Conservation (phyloP, 148 eudicot genomes). For the Rhododendron griersonianum region DNA sequence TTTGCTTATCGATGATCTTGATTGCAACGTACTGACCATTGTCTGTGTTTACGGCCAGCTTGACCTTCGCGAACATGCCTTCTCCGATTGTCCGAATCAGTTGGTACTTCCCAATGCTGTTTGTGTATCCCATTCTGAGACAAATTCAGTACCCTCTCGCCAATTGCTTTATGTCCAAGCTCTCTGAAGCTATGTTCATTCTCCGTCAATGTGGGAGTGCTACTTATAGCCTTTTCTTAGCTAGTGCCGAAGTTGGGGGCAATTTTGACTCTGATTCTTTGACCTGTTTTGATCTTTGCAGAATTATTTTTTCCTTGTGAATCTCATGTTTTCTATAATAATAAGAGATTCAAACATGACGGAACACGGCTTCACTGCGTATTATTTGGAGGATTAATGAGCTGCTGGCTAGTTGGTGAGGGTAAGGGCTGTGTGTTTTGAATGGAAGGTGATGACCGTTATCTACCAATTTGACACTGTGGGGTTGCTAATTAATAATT, state of each 20-base stretch:
- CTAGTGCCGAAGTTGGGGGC: background rate
- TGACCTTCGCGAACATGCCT: slow-evolving; percentile 56
- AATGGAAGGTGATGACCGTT: background rate
- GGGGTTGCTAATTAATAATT: background rate
- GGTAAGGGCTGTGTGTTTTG: background rate
- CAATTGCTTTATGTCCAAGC: background rate
- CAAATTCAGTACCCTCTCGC: background rate
- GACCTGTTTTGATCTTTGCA: background rate
- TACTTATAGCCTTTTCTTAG: background rate
- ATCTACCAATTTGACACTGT: background rate
- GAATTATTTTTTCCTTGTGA: background rate
- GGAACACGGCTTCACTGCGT: too few species aligned
- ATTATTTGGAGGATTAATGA: background rate
- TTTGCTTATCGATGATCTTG: slow-evolving; percentile 56
- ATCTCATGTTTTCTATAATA: background rate
- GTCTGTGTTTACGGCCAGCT: slow-evolving; percentile 30
- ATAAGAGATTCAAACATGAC: background rate
- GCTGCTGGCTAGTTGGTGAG: background rate
- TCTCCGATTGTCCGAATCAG: slow-evolving; percentile 44
- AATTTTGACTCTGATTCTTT: background rate
- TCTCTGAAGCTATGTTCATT: background rate
- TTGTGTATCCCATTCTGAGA: slow-evolving; percentile 27
- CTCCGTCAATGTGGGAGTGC: background rate
- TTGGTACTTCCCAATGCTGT: slow-evolving; percentile 50
- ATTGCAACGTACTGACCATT: slow-evolving; percentile 43